Evolutionary conservation across 441 rosid species (phyloP), one percentile per base, ranked within the genome.

Genomic region (Mallotus repandus): DNA sequence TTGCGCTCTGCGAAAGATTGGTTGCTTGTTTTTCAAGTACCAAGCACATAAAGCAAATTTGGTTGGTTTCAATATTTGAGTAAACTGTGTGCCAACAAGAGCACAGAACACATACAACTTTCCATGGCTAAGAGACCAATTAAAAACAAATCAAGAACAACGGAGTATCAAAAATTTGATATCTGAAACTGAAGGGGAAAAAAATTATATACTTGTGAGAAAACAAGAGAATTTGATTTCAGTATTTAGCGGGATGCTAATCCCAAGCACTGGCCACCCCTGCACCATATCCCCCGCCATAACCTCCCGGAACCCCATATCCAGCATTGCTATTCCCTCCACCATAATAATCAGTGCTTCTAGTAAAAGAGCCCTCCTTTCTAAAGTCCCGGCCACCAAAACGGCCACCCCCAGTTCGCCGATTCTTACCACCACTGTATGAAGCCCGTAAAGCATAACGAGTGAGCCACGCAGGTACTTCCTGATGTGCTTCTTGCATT

Each of bases 401-500:
- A n/a, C 90, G 88, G 49, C 89, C 85, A 64, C 93, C 97, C 50
- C 89, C 93, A 5, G 85, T 68, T 19, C 95, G 88, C 41, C 91
- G 82, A 72, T 82, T 88, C 72, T 84, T 85, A 46, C 86, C 85
- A 68, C 75, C 79, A 19, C 76, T 55, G 10, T 73, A 87, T 18
- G 86, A 80, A n/a, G 87, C 79, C 71, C 95, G 87, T 5, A 86
- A 77, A 58, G 97, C 91, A 60, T 80, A 89, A 13, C 88, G 92
- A 9, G 87, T 77, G 53, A 92, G 93, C 97, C 98, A 94, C 18
- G 81, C 84, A 64, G 97, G 99, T 35, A 94, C 99, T 83, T 92
- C 98, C 71, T 94, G 99, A 75, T 91, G 92, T 41, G 97, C 83
- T 84, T 94, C 97, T 83, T 88, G 93, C 97, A 94, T 94, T 73